Evolutionary conservation across 2,329 filamentous ascomycete genomes (phyloP).

Genomic region (Coniella vitis): DNA sequence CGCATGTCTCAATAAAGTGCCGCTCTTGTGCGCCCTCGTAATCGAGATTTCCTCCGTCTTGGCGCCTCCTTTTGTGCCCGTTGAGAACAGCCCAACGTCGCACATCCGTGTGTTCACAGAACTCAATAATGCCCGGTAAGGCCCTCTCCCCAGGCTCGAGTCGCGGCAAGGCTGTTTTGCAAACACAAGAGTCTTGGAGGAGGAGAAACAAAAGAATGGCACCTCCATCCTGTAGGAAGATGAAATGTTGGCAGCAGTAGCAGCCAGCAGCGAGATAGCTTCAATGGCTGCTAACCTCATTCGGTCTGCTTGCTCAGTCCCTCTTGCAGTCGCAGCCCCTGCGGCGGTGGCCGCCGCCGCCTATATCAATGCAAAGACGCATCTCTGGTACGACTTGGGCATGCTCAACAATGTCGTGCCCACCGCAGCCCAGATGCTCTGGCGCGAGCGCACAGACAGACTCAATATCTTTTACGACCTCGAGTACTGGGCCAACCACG

Average conservation of each 20-base stretch:
- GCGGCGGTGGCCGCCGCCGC: conserved; percentile 61
- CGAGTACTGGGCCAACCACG: conserved; percentile 54
- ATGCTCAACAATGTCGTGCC: conserved; percentile 51
- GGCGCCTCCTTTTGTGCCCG: too few relatives aligned
- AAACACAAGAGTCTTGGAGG: too few relatives aligned
- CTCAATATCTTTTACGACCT: conserved; percentile 70
- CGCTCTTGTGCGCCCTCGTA: too few relatives aligned
- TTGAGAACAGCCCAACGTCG: background rate
- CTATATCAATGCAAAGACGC: conserved; percentile 68
- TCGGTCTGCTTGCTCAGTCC: conserved; percentile 32
- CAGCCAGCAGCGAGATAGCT: background rate
- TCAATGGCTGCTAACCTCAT: conserved; percentile 11
- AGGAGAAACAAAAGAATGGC: too few relatives aligned
- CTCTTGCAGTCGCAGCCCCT: conserved; percentile 48
- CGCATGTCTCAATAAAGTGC: too few relatives aligned
- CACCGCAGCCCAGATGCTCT: conserved; percentile 33
- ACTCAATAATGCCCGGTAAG: conserved; percentile 11
- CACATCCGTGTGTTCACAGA: background rate
- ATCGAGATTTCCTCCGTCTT: too few relatives aligned
- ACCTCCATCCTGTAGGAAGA: too few relatives aligned
- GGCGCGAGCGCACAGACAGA: conserved; percentile 50
- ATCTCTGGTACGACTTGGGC: conserved; percentile 57
- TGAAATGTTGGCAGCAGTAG: background rate
- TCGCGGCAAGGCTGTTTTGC: too few relatives aligned
- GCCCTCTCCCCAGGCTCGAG: background rate